These are phyloP conservation scores for Candolleomyces eurysporus DNA, from an alignment of 768 basidiomycete genomes.

Conservation along the genomic window DNA sequence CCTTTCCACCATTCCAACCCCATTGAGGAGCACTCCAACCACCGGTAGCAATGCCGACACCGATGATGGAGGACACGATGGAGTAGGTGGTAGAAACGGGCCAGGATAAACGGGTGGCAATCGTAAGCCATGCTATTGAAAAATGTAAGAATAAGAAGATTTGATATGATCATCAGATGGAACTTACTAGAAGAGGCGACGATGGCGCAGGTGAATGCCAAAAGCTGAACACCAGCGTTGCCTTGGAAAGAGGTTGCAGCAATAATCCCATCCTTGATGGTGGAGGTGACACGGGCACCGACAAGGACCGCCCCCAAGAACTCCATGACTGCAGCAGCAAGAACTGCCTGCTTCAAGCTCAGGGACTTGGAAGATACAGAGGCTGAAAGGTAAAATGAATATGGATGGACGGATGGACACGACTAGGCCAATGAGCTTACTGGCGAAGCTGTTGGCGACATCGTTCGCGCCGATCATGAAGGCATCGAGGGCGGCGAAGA, in stretches of 20 bases:
- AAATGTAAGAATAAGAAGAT: not conserved
- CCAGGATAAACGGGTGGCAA: constrained; percentile 25
- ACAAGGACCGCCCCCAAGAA: constrained; percentile 23
- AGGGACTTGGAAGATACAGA: constrained; percentile 25
- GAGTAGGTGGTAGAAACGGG: constrained; percentile 27
- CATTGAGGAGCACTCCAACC: constrained; percentile 21
- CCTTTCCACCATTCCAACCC: constrained; percentile 27
- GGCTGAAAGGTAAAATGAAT: constrained; percentile 4
- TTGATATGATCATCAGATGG: too few relatives aligned
- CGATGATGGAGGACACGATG: constrained; percentile 22
- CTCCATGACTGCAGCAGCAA: constrained; percentile 24
- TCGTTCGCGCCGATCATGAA: constrained; percentile 27
- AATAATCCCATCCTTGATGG: constrained; percentile 27
- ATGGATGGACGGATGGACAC: not conserved
- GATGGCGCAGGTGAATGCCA: constrained; percentile 24
- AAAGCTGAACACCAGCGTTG: constrained; percentile 27
- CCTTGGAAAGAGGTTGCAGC: constrained; percentile 20
- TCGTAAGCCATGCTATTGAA: constrained; percentile 18
- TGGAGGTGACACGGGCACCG: constrained; percentile 25
- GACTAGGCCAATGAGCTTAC: constrained; percentile 8
- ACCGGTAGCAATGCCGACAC: constrained; percentile 24
- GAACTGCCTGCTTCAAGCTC: constrained; percentile 22
- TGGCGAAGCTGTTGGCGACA: constrained; percentile 23
- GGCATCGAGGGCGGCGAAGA: constrained; percentile 19
- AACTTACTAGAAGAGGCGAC: constrained; percentile 17